Evolutionary conservation across 75 land plant species (phyloP), one percentile per base, ranked within the genome.

Genomic region (Pseudotsuga menziesii): DNA sequence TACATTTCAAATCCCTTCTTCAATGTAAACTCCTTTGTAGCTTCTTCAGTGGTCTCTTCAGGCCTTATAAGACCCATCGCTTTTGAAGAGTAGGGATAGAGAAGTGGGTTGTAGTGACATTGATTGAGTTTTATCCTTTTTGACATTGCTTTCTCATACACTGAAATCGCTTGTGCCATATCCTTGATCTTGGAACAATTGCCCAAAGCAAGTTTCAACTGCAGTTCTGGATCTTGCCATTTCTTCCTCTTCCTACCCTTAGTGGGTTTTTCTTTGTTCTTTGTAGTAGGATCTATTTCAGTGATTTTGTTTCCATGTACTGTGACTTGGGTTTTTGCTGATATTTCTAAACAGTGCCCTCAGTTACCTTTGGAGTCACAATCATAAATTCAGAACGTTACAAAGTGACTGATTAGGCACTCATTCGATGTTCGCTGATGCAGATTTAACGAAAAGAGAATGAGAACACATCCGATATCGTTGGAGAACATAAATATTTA

Each of bases 11-110:
- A 83, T 17, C 87, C 92, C 74, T 73, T 83, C 3, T 81, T 78
- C 41, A 80, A 44, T 3, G 81, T 84, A 60, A 80, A 54, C 12
- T 44, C 35, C 23, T 5, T 69, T 5, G 17, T 59, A 3, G 74
- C 55, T 26, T 79, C 80, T 22, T 78, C 14, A 12, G 36, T 32
- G 16, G 57, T 61, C 16, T 76, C 75, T 54, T 76, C 59, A 23
- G 61, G 74, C 27, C 44, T 81, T 19, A 25, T 27, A n/a, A 29
- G 69, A 57, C 78, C 85, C 44, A 44, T 69, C 55, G 78, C 80
- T 58, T 78, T 35, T 22, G 81, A 79, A 75, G 92, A 88, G 78
- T 88, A 86, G 41, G 91, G 71, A 75, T 93, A 91, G 54, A 93
- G 86, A 69, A 93, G 81, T 3, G 74, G 55, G 66, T 91, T 93